These are phyloP conservation scores for Stropharia rugosoannulata DNA, from an alignment of 768 basidiomycete species.

Conservation along the genomic window DNA sequence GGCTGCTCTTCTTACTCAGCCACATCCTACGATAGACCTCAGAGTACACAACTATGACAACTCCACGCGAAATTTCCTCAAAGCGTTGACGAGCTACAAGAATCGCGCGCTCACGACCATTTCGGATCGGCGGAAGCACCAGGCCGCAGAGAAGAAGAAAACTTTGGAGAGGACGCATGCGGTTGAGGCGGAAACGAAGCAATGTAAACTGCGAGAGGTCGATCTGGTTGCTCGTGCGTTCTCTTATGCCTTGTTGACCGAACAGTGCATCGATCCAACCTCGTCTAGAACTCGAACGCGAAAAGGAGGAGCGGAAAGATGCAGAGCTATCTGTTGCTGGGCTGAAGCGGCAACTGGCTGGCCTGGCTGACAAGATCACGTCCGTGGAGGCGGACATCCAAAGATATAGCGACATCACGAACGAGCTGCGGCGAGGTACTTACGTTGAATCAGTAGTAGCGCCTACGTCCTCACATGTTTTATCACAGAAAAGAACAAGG, in stretches of 20 bases:
- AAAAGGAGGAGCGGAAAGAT: constrained; percentile 73
- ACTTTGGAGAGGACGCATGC: constrained; percentile 58
- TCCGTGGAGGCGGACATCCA: constrained; percentile 70
- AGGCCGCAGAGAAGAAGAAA: constrained; percentile 62
- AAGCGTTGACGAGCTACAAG: constrained; percentile 72
- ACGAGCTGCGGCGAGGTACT: constrained; percentile 65
- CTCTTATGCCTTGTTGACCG: not conserved
- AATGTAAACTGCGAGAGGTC: constrained; percentile 78
- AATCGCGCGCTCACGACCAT: constrained; percentile 69
- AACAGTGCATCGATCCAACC: not conserved
- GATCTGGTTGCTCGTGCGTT: constrained; percentile 73
- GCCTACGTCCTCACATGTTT: not conserved
- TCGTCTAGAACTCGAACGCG: constrained; percentile 56
- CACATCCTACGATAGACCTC: constrained; percentile 64
- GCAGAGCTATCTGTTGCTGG: constrained; percentile 59
- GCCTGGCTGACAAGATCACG: constrained; percentile 57
- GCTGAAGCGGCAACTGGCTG: constrained; percentile 65
- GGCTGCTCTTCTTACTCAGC: constrained; percentile 49
- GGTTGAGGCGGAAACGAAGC: constrained; percentile 67
- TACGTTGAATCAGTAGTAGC: not conserved
- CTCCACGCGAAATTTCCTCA: constrained; percentile 70
- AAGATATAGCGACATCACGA: constrained; percentile 61
- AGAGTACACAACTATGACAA: constrained; percentile 57
- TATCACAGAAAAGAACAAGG: constrained; percentile 62
- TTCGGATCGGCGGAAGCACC: constrained; percentile 60